These are phyloP conservation scores for Gliomastix tumulicola DNA, from an alignment of 2,329 filamentous ascomycete species.

Conservation along the genomic window DNA sequence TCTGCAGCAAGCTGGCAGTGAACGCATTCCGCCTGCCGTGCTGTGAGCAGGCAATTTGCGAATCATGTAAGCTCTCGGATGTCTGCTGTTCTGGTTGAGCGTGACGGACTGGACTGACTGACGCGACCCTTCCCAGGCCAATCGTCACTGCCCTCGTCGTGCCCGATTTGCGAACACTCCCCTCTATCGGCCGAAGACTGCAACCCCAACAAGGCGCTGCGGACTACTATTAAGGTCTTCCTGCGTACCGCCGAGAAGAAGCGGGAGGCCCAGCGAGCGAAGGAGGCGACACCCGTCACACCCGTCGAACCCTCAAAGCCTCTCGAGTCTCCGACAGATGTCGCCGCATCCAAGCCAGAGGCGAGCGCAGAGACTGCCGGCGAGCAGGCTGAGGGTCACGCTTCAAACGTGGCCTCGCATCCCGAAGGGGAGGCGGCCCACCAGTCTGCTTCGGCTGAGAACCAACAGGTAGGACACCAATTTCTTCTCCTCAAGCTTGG, in stretches of 20 bases:
- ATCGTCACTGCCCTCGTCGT: conserved; percentile 66
- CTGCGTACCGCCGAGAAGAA: conserved; percentile 89
- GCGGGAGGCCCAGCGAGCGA: conserved; percentile 57
- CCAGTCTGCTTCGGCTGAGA: too few species aligned
- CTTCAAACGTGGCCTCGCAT: too few species aligned
- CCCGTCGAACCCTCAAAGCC: conserved; percentile 33
- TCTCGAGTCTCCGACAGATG: conserved; percentile 16
- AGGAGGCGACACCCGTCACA: conserved; percentile 32
- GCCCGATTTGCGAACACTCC: conserved; percentile 88
- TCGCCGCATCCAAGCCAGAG: too few species aligned
- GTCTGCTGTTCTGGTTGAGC: too few species aligned
- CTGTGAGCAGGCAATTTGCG: conserved; percentile 92
- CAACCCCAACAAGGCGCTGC: conserved; percentile 82
- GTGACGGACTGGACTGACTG: too few species aligned
- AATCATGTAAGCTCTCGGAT: conserved; percentile 67
- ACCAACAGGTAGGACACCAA: too few species aligned
- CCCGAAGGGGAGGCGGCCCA: too few species aligned
- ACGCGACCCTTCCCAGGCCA: conserved; percentile 59
- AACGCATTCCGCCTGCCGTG: conserved; percentile 90
- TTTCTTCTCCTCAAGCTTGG: too few species aligned
- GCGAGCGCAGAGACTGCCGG: too few species aligned
- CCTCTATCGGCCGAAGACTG: conserved; percentile 82
- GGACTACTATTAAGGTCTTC: conserved; percentile 87
- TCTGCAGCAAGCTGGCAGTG: conserved; percentile 83
- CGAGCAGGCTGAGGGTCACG: too few species aligned